A percentile compares a stretch with the other conserved stretches of the same genome.
phyloP scores from a whole-genome alignment of 805 yeast genomes.

The Metschnikowia santaceciliae region DNA sequence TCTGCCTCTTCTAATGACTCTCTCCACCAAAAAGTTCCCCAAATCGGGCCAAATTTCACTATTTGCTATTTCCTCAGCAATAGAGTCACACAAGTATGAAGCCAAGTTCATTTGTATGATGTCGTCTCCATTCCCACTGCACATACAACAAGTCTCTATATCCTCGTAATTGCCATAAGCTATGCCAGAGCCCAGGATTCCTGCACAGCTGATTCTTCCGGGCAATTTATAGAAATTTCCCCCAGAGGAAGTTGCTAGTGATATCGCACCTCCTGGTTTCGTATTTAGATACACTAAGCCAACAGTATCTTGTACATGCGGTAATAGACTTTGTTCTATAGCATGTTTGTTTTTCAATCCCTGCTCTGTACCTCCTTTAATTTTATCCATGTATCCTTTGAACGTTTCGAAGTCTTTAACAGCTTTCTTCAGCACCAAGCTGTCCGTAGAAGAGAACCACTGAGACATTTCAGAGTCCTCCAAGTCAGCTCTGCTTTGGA shows the following conservation, averaged over 20 bases:
- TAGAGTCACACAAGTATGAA: conserved; percentile 16
- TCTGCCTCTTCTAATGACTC: conserved; percentile 12
- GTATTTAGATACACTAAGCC: conserved; percentile 31
- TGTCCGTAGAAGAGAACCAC: neutral
- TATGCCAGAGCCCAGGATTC: conserved; percentile 44
- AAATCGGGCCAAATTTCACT: conserved; percentile 18
- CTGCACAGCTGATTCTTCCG: conserved; percentile 55
- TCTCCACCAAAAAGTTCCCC: conserved; percentile 17
- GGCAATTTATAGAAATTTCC: conserved; percentile 48
- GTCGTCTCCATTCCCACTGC: conserved; percentile 59
- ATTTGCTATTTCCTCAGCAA: conserved; percentile 10
- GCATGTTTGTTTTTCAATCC: neutral
- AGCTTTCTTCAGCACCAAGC: neutral
- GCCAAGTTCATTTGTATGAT: conserved; percentile 44
- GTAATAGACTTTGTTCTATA: neutral
- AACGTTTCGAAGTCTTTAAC: neutral
- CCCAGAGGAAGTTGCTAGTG: conserved; percentile 46
- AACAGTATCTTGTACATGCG: conserved; percentile 41
- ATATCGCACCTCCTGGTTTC: neutral
- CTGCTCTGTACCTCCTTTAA: neutral
- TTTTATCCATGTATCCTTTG: neutral
- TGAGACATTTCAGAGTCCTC: neutral
- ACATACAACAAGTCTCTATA: conserved; percentile 30
- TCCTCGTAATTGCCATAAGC: conserved; percentile 20
- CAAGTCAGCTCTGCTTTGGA: neutral